These are phyloP conservation scores for Coemansia sp. DNA, from an alignment of 192 early-diverging fungal species.

Conservation along the genomic window DNA sequence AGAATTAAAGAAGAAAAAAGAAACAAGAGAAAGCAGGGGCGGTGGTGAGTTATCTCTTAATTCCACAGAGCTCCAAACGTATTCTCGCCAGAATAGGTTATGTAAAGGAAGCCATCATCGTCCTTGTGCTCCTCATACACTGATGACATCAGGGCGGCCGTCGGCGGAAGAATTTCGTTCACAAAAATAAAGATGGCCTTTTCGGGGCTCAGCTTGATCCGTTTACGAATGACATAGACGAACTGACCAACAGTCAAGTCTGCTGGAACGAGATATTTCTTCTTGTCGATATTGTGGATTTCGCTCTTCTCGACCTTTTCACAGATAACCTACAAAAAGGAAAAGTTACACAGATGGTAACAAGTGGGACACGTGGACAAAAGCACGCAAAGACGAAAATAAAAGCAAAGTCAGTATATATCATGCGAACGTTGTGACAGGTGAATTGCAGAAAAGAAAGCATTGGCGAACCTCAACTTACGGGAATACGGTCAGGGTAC, in stretches of 20 bases:
- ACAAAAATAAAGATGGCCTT: constrained; percentile 99
- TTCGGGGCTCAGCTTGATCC: constrained; percentile 94
- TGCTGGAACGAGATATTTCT: constrained; percentile 96
- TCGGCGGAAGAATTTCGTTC: constrained; percentile 93
- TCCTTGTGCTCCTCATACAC: constrained; percentile 98
- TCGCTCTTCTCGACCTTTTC: constrained; percentile 98
- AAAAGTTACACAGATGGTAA: background rate
- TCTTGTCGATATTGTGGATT: constrained; percentile 97
- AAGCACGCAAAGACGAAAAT: background rate
- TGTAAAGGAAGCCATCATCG: constrained; percentile 97
- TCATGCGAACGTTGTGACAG: too few relatives aligned
- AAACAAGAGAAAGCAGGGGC: background rate
- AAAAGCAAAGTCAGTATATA: background rate
- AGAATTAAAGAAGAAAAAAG: background rate
- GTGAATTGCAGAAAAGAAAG: too few relatives aligned
- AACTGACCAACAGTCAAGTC: constrained; percentile 98
- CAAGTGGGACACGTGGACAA: background rate
- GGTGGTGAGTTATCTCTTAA: constrained; percentile 1
- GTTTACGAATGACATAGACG: constrained; percentile 94
- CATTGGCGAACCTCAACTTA: too few relatives aligned
- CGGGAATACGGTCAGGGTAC: constrained; percentile 90
- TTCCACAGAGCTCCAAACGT: constrained; percentile 64
- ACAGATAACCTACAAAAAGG: constrained; percentile 63
- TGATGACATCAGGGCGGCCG: constrained; percentile 85
- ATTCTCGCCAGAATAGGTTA: constrained; percentile 89